phyloP scores from a whole-genome alignment of 345 rosid species.

The Syzygium jambos region DNA sequence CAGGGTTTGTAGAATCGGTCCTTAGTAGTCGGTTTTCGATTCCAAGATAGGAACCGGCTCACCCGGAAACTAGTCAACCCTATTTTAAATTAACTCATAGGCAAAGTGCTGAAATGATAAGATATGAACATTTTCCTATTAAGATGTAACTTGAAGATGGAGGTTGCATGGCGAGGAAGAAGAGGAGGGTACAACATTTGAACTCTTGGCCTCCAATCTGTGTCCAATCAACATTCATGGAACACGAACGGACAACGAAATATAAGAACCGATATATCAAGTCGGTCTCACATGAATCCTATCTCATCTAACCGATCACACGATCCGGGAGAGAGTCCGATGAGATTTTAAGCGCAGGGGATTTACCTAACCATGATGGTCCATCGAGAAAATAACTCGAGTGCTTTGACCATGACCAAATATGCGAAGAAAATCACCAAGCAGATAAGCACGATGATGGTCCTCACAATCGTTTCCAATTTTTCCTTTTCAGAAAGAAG shows the following conservation, averaged over 20 bases:
- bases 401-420: background rate
- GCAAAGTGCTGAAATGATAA: background rate
- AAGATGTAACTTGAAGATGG: background rate
- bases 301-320: fast-evolving
- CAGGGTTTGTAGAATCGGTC: too few species aligned
- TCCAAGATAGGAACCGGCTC: too few species aligned
- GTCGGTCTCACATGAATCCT: fast-evolving
- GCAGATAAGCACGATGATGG: background rate
- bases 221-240: background rate
- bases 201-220: background rate
- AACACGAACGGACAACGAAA: background rate
- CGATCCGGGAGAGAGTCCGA: background rate
- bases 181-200: too few species aligned
- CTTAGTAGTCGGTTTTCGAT: too few species aligned
- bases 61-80: too few species aligned
- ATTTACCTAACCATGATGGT: background rate
- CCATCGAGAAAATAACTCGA: background rate
- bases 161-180: background rate
- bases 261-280: background rate
- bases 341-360: background rate
- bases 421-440: background rate
- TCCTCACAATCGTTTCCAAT: background rate
- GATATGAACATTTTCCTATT: background rate
- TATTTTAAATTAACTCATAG: background rate
- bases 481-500: background rate